These are phyloP conservation scores for Eucalyptus regnans DNA, from an alignment of 345 rosid species.

Conservation along the genomic window DNA sequence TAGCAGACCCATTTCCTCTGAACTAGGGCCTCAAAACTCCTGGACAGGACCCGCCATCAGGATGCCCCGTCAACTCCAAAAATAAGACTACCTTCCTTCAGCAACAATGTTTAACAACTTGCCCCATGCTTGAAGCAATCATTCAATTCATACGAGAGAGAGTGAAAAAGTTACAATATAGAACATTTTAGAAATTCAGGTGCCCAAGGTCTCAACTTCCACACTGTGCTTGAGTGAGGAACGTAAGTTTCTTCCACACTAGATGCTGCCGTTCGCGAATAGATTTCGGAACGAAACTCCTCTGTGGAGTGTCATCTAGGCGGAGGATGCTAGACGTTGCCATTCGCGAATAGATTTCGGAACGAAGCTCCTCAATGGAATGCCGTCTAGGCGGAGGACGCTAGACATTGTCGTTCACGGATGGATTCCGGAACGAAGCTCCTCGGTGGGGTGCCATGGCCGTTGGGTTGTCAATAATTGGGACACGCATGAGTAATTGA, in stretches of 20 bases:
- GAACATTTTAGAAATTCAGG: background rate
- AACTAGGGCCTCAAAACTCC: background rate
- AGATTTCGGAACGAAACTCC: rapidly evolving
- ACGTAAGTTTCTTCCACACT: background rate
- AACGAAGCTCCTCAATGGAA: too few relatives aligned
- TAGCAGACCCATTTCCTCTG: background rate
- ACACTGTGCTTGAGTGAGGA: background rate
- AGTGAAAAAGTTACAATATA: background rate
- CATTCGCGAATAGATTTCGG: rapidly evolving
- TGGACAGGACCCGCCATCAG: background rate
- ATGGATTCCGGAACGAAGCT: too few relatives aligned
- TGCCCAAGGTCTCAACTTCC: background rate
- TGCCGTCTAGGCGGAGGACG: too few relatives aligned
- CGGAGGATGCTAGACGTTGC: rapidly evolving
- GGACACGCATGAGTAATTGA: too few relatives aligned
- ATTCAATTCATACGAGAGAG: background rate
- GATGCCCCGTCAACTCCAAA: background rate
- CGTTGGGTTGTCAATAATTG: rapidly evolving
- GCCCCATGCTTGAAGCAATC: background rate
- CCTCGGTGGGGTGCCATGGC: too few relatives aligned
- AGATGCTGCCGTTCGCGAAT: rapidly evolving
- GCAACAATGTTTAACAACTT: background rate
- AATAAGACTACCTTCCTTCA: background rate
- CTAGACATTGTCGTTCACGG: too few relatives aligned
- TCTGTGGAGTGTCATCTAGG: too few relatives aligned